Base-by-base conservation (phyloP, 2,329 filamentous ascomycete species). In the Verticillium albo-atrum region DNA sequence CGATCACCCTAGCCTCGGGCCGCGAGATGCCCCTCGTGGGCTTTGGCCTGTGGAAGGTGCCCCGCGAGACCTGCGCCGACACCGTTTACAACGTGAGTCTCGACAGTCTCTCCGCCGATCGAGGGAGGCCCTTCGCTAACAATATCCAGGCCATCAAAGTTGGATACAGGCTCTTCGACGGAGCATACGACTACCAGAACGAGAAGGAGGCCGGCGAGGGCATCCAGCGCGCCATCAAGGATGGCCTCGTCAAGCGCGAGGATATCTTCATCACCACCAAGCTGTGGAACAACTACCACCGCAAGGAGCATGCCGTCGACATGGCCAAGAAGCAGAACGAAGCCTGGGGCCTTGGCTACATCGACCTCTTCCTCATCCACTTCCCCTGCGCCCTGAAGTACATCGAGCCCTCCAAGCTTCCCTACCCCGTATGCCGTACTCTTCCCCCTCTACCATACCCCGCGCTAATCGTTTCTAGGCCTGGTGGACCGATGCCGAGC, bases 261-360 rank as follows among this genome's bases (percentile, higher is more conserved):
- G 90, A 96, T 58, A 77, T 96, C 62, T 96, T 95, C 76, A 85
- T 96, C 61, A 90, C 91, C 58, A 91, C 88, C 68, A 96, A 96
- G 82, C 83, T 93, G 50, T 96, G 91, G 90, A 89, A 87, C 70
- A 91, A 89, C 56, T 93, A 90, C 77, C 88, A 89, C 68, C 78
- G 82, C 63, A 82, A 81, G 1, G 80, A 87, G 66, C 84, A 87
- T 66, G 88, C 90, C 63, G 86, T 70, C 26, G 66, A 68, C 51
- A 65, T 86, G 62, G 81, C 86, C 55, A 78, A 82, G 63, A 79
- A 83, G 50, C 86, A 86, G 50, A 76, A 89, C 57, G 81, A 86
- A 69, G 81, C 86, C 67, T 80, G 89, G 66, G 82, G 79, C 14
- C 75, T 87, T 35, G 86, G 88, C 60, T 90, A 90, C 69, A 77